These are phyloP conservation scores for Aspergillus fructus DNA, from an alignment of 2,329 filamentous ascomycete species.

Conservation along the genomic window DNA sequence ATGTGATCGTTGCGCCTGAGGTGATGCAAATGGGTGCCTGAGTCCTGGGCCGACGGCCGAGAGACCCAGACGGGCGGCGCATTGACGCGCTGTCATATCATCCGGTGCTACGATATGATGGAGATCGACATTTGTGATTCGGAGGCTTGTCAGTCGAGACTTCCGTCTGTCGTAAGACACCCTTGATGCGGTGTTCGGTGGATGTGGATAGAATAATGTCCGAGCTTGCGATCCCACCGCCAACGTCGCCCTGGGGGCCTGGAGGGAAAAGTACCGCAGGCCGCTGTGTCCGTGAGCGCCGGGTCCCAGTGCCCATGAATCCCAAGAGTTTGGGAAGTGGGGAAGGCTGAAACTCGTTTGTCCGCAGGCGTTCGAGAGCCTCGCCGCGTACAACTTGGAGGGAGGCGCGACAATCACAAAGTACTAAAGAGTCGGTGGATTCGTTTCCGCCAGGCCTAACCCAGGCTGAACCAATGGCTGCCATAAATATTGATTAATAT, in stretches of 20 bases:
- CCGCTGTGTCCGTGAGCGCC: background rate
- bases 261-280: background rate
- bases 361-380: slow-evolving; percentile 8
- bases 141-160: background rate
- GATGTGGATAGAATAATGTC: background rate
- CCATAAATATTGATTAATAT: background rate
- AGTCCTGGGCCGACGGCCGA: background rate
- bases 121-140: background rate
- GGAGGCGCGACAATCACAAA: background rate
- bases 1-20: background rate
- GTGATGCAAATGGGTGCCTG: slow-evolving; percentile 1
- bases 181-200: background rate
- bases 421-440: background rate
- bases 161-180: background rate
- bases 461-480: background rate
- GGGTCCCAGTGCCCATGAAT: background rate
- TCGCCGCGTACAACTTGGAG: background rate
- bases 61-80: background rate
- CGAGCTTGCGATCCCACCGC: background rate
- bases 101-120: background rate
- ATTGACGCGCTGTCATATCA: background rate
- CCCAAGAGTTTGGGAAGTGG: slow-evolving; percentile 9
- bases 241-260: background rate
- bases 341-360: slow-evolving; percentile 10
- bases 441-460: background rate